Evolutionary conservation across 2,329 filamentous ascomycete species (phyloP).

Genomic region (Penicillium sp.): DNA sequence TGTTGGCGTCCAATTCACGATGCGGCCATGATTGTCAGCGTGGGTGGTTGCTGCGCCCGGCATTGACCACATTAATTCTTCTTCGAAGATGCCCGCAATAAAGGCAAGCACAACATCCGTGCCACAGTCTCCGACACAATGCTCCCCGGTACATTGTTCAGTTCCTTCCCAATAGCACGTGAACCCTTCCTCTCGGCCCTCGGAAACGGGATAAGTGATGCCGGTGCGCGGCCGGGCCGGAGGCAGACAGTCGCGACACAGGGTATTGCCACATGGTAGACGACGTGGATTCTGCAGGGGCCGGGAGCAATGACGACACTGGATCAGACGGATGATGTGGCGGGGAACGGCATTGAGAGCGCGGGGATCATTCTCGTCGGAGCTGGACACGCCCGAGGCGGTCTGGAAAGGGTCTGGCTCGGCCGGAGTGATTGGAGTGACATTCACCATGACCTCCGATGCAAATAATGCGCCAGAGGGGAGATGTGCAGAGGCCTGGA

Average conservation of each 20-base stretch:
- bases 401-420: slow-evolving; percentile 6
- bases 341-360: slow-evolving; percentile 52
- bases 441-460: slow-evolving; percentile 13
- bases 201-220: slow-evolving; percentile 69
- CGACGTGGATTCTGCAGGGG: slow-evolving; percentile 65
- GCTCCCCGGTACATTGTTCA: slow-evolving; percentile 58
- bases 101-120: slow-evolving; percentile 72
- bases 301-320: slow-evolving; percentile 68
- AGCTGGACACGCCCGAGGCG: slow-evolving; percentile 14
- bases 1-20: slow-evolving; percentile 23
- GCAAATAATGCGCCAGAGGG: slow-evolving; percentile 1
- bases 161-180: slow-evolving; percentile 55
- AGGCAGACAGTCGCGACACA: slow-evolving; percentile 72
- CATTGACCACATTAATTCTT: slow-evolving; percentile 17
- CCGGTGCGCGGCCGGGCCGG: slow-evolving; percentile 57
- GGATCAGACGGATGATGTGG: slow-evolving; percentile 64
- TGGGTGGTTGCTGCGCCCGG: slow-evolving; percentile 4
- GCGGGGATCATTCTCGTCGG: slow-evolving; percentile 34
- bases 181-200: slow-evolving; percentile 63
- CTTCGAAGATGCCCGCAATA: slow-evolving; percentile 55
- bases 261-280: slow-evolving; percentile 71
- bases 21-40: slow-evolving; percentile 32
- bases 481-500: not conserved
- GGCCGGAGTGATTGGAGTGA: slow-evolving; percentile 3
- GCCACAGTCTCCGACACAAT: slow-evolving; percentile 69